phyloP scores from a whole-genome alignment of 2,329 filamentous ascomycete genomes.

The Penicillium crustosum region DNA sequence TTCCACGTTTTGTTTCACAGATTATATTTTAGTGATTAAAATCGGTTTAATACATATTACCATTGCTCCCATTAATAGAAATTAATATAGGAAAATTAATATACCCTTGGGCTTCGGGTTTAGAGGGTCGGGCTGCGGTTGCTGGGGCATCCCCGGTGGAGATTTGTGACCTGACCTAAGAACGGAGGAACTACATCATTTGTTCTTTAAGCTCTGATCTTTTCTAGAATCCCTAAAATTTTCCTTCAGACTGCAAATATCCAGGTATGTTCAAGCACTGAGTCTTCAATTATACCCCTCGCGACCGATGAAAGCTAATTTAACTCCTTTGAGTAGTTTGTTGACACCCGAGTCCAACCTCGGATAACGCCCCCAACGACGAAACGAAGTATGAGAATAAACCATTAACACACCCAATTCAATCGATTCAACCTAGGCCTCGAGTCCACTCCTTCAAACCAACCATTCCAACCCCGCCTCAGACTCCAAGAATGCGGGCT shows the following conservation, averaged over 20 bases:
- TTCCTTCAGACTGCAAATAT: neutral
- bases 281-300: neutral
- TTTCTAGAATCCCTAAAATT: neutral
- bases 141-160: slow-evolving; percentile 37
- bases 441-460: slow-evolving; percentile 1
- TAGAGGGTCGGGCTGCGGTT: slow-evolving; percentile 28
- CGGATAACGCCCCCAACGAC: slow-evolving; percentile 13
- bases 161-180: slow-evolving; percentile 28
- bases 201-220: neutral
- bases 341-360: slow-evolving; percentile 27
- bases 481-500: slow-evolving; percentile 34
- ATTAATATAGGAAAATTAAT: neutral
- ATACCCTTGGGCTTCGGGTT: neutral
- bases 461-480: neutral
- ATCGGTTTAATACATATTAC: neutral
- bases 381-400: slow-evolving; percentile 10
- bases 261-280: neutral
- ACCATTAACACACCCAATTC: neutral
- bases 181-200: slow-evolving; percentile 22
- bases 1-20: neutral
- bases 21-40: neutral
- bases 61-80: neutral
- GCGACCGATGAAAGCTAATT: slow-evolving; percentile 11
- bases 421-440: neutral
- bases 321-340: slow-evolving; percentile 37